Conservation (phyloP, 768 basidiomycete species). For the Scleroderma citrinum region DNA sequence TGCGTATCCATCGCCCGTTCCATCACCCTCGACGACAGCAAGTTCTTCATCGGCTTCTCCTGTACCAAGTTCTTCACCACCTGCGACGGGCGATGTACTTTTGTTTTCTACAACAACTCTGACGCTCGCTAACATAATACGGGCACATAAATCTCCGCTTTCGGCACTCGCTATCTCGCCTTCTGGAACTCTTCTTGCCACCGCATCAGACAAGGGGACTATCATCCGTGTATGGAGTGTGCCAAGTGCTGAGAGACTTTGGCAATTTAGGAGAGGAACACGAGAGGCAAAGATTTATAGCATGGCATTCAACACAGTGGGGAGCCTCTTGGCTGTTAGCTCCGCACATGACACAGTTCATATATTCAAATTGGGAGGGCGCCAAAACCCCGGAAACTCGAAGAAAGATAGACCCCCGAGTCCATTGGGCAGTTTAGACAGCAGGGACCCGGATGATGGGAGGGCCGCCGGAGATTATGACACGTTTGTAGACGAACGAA, state of each 20-base stretch:
- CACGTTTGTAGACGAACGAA: conserved; percentile 74
- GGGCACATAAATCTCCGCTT: conserved; percentile 93
- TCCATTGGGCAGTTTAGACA: conserved; percentile 62
- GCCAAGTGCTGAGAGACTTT: conserved; percentile 87
- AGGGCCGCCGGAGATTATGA: conserved; percentile 75
- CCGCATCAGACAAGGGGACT: conserved; percentile 91
- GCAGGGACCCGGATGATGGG: conserved; percentile 51
- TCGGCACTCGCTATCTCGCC: conserved; percentile 83
- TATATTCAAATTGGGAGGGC: conserved; percentile 79
- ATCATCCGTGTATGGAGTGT: conserved; percentile 93
- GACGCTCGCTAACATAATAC: conserved; percentile 91
- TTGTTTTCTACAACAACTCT: conserved; percentile 91
- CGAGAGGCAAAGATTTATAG: conserved; percentile 82
- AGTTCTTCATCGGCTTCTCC: conserved; percentile 34
- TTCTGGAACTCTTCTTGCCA: conserved; percentile 85
- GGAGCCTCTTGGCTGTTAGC: conserved; percentile 82
- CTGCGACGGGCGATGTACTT: conserved; percentile 74
- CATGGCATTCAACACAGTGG: conserved; percentile 78
- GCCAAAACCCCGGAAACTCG: conserved; percentile 18
- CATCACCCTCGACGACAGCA: conserved; percentile 66
- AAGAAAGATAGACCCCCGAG: conserved; percentile 40
- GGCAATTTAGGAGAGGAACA: conserved; percentile 91
- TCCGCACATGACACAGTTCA: conserved; percentile 95
- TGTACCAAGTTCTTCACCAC: conserved; percentile 38
- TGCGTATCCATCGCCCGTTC: conserved; percentile 93